Evolutionary conservation across 495 filamentous ascomycete species (phyloP), one percentile per base, ranked within the genome.

Genomic region (Hyaloscypha variabilis): DNA sequence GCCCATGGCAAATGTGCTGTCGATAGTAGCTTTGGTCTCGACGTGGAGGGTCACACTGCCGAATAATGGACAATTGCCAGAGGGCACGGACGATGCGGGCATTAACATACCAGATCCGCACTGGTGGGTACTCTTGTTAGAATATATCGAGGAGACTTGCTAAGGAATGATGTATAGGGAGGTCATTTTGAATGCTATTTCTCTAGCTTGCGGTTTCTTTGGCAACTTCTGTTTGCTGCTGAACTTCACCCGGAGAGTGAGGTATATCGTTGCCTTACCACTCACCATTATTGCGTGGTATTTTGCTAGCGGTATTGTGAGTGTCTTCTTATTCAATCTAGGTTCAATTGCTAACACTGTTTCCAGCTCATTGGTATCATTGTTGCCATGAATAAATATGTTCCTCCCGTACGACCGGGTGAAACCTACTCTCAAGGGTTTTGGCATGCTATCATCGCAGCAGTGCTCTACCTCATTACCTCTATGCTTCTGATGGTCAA

Each of bases 231-330:
- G 90, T 67, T 78, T 93, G n/a, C 74, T 93, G 1, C 82, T 90
- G 63, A 93, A 94, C 71, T 95, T 95, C 70, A 93, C 90, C 0
- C 79, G 83, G 49, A 79, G 84, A 2, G 81, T 94, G 24, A 82
- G 90, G 23, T 95, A 94, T 75, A 90, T 91, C 58, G 77, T 93
- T 55, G 88, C 90, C 4, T 71, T 93, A 28, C 90, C 91, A 0
- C 73, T 85, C 29, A 87, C 89, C 0, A 91, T 92, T 31, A 74
- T 90, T 29, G 72, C 84, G 31, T 93, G 90, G 90, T 84, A 88
- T 69, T 66, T 90, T 51, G 84, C 90, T 0, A 86, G 87, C 1
- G 80, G 77, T 4, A 84, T 92, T 64, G 87, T 91, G 75, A 78
- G 86, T 80, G 56, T 25, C 34, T 62, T 62, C 60, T 62, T 6